These are phyloP conservation scores for Flaveria ramosissima DNA, from an alignment of 129 eudicot genomes.

Conservation along the genomic window DNA sequence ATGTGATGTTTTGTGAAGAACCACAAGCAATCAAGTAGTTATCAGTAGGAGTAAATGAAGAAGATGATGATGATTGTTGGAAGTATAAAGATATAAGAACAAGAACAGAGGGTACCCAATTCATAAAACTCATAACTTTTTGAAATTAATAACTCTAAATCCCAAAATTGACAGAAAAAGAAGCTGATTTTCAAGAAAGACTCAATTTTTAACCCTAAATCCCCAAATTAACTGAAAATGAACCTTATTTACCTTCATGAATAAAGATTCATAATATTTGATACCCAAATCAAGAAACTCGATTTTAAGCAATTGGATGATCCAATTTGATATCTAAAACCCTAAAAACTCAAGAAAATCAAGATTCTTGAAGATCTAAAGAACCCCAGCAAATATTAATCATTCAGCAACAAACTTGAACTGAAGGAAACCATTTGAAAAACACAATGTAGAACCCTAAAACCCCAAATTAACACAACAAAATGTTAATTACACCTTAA, in stretches of 20 bases:
- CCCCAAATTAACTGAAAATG: conserved; percentile 13
- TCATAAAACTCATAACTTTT: conserved; percentile 37
- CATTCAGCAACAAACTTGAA: not conserved
- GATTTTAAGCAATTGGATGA: not conserved
- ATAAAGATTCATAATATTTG: not conserved
- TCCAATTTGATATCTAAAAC: not conserved
- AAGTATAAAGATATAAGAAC: conserved; percentile 40
- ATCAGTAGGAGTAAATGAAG: conserved; percentile 71
- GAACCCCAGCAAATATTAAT: no score
- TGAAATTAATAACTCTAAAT: conserved; percentile 4
- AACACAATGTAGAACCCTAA: not conserved
- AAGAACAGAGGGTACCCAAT: conserved; percentile 41
- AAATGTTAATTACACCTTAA: conserved; percentile 9
- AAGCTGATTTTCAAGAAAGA: not conserved
- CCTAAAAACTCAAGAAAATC: not conserved
- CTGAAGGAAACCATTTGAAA: not conserved
- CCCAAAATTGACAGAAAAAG: not conserved
- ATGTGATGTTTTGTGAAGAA: conserved; percentile 75
- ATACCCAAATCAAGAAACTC: not conserved
- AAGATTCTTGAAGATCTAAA: not conserved
- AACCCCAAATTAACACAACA: conserved; percentile 4
- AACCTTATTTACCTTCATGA: conserved; percentile 11
- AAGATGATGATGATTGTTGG: conserved; percentile 48
- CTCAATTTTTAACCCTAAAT: not conserved
- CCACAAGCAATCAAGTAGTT: conserved; percentile 88